Percentiles rank a stretch among this genome's conserved stretches.
Conservation (phyloP, 164 flowering plant genomes). For the Warburgia ugandensis region DNA sequence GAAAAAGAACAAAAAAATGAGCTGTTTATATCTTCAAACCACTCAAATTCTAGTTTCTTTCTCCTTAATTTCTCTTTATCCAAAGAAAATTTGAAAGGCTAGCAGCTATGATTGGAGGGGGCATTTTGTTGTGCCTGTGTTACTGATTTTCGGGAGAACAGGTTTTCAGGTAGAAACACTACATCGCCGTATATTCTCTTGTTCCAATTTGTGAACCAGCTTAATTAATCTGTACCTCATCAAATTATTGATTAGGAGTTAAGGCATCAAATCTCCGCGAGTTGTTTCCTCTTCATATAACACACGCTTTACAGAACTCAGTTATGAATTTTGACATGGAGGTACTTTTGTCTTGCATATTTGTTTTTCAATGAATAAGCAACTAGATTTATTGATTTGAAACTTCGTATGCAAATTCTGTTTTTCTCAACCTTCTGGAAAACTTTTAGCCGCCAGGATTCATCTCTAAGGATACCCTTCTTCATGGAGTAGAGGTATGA, state of each 20-base stretch:
- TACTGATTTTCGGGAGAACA: slow-evolving; percentile 72
- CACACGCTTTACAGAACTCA: slow-evolving; percentile 66
- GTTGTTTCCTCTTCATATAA: slow-evolving; percentile 59
- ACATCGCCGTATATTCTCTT: neutral
- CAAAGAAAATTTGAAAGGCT: slow-evolving; percentile 73
- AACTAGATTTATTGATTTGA: neutral
- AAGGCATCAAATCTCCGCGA: slow-evolving; percentile 84
- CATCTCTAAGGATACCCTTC: slow-evolving; percentile 69
- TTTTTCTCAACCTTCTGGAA: slow-evolving; percentile 3
- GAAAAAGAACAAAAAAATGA: too few species aligned
- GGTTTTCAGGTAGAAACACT: slow-evolving; percentile 47
- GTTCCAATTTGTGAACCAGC: neutral
- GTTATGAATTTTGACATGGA: slow-evolving; percentile 68
- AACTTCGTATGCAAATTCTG: neutral
- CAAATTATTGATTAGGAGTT: slow-evolving; percentile 95
- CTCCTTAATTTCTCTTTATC: slow-evolving; percentile 2
- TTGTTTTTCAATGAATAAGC: neutral
- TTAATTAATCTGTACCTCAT: slow-evolving; percentile 21
- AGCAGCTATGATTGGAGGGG: slow-evolving; percentile 93
- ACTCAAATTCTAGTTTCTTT: neutral
- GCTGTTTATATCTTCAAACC: too few species aligned
- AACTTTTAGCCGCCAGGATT: slow-evolving; percentile 78
- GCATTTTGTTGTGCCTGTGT: slow-evolving; percentile 89
- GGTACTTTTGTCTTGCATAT: slow-evolving; percentile 31
- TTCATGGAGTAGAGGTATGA: slow-evolving; percentile 94